Conservation (phyloP, 2,329 filamentous ascomycete genomes). For the Aspergillus aculeatus region DNA sequence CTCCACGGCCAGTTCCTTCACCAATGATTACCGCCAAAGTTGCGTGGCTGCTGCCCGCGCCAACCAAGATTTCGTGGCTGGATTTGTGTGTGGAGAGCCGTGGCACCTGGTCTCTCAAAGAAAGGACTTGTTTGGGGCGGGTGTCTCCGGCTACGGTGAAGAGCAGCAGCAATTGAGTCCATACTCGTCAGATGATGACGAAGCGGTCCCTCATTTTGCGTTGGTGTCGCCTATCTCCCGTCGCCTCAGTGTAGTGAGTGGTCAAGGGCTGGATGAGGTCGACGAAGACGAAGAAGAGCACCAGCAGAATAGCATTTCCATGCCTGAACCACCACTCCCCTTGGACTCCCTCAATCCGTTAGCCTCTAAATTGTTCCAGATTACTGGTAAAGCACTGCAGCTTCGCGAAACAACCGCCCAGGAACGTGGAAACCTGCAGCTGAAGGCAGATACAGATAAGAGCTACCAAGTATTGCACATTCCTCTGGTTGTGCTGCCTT, state of each 20-base stretch:
- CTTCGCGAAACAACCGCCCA: slow-evolving; percentile 11
- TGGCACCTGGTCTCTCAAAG: slow-evolving; percentile 34
- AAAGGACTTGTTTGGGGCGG: slow-evolving; percentile 28
- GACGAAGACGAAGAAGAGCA: slow-evolving; percentile 12
- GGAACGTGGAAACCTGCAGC: background rate
- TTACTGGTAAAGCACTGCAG: slow-evolving; percentile 11
- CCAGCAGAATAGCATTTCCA: background rate
- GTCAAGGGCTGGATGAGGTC: slow-evolving; percentile 14
- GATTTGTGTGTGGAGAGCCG: slow-evolving; percentile 37
- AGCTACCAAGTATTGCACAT: slow-evolving; percentile 2
- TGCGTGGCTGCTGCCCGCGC: slow-evolving; percentile 39
- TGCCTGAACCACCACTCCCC: slow-evolving; percentile 1
- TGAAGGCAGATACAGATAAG: background rate
- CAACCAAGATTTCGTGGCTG: slow-evolving; percentile 43
- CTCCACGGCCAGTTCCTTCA: slow-evolving; percentile 30
- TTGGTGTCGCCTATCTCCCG: slow-evolving; percentile 20
- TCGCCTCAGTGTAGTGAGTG: slow-evolving; percentile 11
- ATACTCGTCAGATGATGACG: slow-evolving; percentile 17
- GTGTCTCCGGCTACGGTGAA: slow-evolving; percentile 17
- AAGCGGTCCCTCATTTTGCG: slow-evolving; percentile 13
- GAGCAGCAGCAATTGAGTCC: slow-evolving; percentile 20
- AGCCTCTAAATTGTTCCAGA: slow-evolving; percentile 13
- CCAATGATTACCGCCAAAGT: slow-evolving; percentile 33
- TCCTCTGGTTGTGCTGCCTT: slow-evolving; percentile 2
- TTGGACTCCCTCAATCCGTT: slow-evolving; percentile 12